These are phyloP conservation scores for Artemisia tridentata DNA, from an alignment of 129 eudicot genomes.

Conservation along the genomic window DNA sequence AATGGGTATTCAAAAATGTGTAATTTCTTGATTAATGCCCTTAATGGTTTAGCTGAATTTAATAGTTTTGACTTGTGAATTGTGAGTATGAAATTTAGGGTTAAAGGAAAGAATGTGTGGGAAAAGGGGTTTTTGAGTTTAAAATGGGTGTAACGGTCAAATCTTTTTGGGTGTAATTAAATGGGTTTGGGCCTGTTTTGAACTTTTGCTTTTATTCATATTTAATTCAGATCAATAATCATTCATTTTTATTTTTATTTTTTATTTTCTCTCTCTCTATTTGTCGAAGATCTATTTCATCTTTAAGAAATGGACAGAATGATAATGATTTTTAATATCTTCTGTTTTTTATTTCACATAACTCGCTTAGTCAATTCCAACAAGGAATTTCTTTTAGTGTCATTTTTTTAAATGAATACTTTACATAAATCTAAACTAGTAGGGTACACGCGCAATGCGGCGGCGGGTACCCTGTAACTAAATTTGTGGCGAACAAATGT, in stretches of 20 bases:
- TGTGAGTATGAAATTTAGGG: conserved; percentile 17
- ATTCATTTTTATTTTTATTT: background rate
- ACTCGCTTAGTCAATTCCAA: too few relatives aligned
- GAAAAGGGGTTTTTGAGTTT: conserved; percentile 32
- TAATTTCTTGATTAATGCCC: conserved; percentile 3
- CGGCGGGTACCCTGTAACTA: too few relatives aligned
- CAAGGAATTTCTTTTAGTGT: too few relatives aligned
- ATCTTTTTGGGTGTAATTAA: conserved; percentile 21
- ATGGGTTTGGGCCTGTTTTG: conserved; percentile 16
- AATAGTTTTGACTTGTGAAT: conserved; percentile 9
- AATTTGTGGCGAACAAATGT: too few relatives aligned
- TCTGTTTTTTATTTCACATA: conserved; percentile 2
- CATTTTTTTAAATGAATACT: too few relatives aligned
- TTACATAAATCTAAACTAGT: too few relatives aligned
- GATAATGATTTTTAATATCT: conserved; percentile 9
- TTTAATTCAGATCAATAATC: conserved; percentile 18
- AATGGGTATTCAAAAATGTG: conserved; percentile 12
- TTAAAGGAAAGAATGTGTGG: conserved; percentile 27
- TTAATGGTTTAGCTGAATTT: conserved; percentile 14
- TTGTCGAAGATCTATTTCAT: too few relatives aligned
- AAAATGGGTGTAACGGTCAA: conserved; percentile 38
- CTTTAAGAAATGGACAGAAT: background rate
- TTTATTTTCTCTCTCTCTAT: background rate
- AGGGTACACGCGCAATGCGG: too few relatives aligned
- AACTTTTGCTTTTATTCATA: background rate